Evolutionary conservation across 129 eudicot genomes (phyloP).

Genomic region (Saussurea involucrata): DNA sequence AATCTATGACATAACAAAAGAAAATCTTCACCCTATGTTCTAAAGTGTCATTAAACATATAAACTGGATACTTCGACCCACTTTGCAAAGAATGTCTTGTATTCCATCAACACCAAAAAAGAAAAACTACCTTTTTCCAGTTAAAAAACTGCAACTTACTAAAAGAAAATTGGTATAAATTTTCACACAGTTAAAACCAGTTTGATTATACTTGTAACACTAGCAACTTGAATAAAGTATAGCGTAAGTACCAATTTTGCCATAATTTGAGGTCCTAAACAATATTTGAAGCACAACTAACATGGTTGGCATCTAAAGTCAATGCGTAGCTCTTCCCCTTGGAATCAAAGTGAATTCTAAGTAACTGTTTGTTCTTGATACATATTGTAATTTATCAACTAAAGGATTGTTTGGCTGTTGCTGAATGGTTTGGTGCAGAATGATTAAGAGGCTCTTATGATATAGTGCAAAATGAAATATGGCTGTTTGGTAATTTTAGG

Average conservation of each 20-base stretch:
- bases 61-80: background rate
- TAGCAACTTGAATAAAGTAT: background rate
- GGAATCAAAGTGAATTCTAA: background rate
- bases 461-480: no score
- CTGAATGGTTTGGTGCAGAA: no score
- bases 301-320: background rate
- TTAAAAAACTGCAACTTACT: background rate
- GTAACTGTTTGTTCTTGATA: background rate
- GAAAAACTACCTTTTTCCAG: background rate
- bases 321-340: background rate
- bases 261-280: background rate
- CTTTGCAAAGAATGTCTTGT: background rate
- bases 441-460: no score
- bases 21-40: background rate
- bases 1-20: constrained; percentile 47
- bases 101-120: background rate
- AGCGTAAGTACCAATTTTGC: background rate
- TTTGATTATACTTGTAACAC: background rate
- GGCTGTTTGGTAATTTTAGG: no score
- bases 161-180: background rate
- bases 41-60: background rate
- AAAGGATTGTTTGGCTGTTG: no score
- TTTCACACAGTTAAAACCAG: background rate
- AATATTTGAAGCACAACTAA: background rate
- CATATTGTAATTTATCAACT: background rate